Conservation (phyloP, 345 rosid species). For the Heritiera littoralis region DNA sequence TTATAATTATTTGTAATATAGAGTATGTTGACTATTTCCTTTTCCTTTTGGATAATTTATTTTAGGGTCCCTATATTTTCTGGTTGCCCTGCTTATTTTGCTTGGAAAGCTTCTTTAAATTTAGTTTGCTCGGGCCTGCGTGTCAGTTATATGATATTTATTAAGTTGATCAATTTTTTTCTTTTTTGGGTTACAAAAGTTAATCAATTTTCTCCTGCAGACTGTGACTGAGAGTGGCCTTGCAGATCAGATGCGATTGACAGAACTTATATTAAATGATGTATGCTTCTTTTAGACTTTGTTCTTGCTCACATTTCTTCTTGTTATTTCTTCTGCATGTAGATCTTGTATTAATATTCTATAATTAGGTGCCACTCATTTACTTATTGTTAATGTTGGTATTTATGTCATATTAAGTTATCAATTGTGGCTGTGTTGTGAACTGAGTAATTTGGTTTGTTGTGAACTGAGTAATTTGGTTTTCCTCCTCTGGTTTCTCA, state of each 20-base stretch:
- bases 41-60: not conserved
- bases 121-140: not conserved
- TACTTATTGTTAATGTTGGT: not conserved
- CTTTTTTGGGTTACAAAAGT: not conserved
- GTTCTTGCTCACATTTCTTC: not conserved
- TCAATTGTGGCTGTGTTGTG: not conserved
- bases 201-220: constrained; percentile 36
- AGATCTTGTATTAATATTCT: not conserved
- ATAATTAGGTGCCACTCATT: not conserved
- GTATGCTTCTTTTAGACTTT: constrained; percentile 46
- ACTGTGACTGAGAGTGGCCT: constrained; percentile 85
- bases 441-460: not conserved
- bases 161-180: constrained; percentile 3
- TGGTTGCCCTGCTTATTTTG: not conserved
- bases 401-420: not conserved
- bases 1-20: not conserved
- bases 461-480: not conserved
- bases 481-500: constrained; percentile 6
- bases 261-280: constrained; percentile 72
- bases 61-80: not conserved
- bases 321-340: not conserved
- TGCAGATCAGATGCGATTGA: constrained; percentile 85
- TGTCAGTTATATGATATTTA: not conserved
- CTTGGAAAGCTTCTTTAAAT: not conserved
- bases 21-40: not conserved